phyloP scores from a whole-genome alignment of 495 filamentous ascomycete species.

The Neurospora sp. region DNA sequence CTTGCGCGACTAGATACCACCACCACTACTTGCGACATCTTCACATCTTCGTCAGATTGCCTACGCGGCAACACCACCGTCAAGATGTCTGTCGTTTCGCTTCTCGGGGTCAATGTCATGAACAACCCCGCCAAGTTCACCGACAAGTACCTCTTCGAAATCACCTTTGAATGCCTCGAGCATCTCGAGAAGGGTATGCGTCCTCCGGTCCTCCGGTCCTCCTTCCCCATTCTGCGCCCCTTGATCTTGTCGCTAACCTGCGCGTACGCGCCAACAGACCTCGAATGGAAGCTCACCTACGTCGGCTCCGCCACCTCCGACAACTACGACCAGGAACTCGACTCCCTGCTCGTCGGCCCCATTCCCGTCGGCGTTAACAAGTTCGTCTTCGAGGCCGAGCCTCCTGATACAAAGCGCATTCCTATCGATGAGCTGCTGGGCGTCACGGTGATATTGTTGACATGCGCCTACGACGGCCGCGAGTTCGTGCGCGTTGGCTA shows the following conservation, averaged over 20 bases:
- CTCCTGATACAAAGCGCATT: constrained; percentile 80
- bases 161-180: constrained; percentile 97
- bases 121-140: constrained; percentile 94
- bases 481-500: constrained; percentile 98
- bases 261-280: constrained; percentile 46
- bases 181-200: constrained; percentile 70
- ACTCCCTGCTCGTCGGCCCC: constrained; percentile 89
- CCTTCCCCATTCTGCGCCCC: not conserved
- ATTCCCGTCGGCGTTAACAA: constrained; percentile 97
- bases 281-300: constrained; percentile 99
- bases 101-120: constrained; percentile 85
- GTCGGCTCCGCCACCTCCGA: constrained; percentile 97
- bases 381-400: constrained; percentile 93
- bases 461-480: constrained; percentile 88
- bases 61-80: constrained; percentile 5
- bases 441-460: constrained; percentile 93
- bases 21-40: not conserved
- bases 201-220: not conserved
- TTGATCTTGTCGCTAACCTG: not conserved
- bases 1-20: not conserved
- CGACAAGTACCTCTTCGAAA: constrained; percentile 88
- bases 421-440: constrained; percentile 90
- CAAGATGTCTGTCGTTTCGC: constrained; percentile 92
- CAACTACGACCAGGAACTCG: constrained; percentile 96
- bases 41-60: not conserved